phyloP scores from a whole-genome alignment of 2,329 filamentous ascomycete species.

The Trichoderma sp. region DNA sequence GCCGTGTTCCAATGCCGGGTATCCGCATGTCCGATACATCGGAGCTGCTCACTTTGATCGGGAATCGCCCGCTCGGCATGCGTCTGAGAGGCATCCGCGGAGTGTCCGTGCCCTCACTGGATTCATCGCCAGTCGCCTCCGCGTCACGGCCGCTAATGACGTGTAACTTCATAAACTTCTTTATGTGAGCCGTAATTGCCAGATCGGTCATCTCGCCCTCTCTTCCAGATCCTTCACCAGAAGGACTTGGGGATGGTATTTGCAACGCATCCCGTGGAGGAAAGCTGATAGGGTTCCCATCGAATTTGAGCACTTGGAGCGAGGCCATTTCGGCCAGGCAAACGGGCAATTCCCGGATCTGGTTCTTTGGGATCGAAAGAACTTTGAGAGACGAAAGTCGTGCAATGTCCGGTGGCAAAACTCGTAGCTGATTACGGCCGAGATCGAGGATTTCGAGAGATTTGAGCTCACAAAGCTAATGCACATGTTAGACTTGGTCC shows the following conservation, averaged over 20 bases:
- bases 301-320: constrained; percentile 83
- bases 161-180: constrained; percentile 57
- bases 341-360: constrained; percentile 77
- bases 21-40: constrained; percentile 68
- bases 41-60: constrained; percentile 69
- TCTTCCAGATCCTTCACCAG: constrained; percentile 50
- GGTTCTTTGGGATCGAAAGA: constrained; percentile 81
- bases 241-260: constrained; percentile 53
- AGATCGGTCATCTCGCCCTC: constrained; percentile 65
- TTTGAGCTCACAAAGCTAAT: constrained; percentile 77
- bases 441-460: constrained; percentile 91
- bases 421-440: constrained; percentile 78
- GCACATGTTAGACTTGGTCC: constrained; percentile 24
- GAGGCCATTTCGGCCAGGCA: constrained; percentile 88
- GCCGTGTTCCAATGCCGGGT: constrained; percentile 57
- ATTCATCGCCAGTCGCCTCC: constrained; percentile 59
- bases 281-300: constrained; percentile 81
- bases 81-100: constrained; percentile 67
- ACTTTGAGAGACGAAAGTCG: constrained; percentile 85
- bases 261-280: constrained; percentile 70
- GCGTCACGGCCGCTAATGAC: constrained; percentile 52
- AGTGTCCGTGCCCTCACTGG: constrained; percentile 74
- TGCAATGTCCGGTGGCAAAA: constrained; percentile 74
- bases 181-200: constrained; percentile 59
- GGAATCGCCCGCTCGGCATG: constrained; percentile 63